phyloP scores from a whole-genome alignment of 306 rosid species.

The Ochetophila trinervis region DNA sequence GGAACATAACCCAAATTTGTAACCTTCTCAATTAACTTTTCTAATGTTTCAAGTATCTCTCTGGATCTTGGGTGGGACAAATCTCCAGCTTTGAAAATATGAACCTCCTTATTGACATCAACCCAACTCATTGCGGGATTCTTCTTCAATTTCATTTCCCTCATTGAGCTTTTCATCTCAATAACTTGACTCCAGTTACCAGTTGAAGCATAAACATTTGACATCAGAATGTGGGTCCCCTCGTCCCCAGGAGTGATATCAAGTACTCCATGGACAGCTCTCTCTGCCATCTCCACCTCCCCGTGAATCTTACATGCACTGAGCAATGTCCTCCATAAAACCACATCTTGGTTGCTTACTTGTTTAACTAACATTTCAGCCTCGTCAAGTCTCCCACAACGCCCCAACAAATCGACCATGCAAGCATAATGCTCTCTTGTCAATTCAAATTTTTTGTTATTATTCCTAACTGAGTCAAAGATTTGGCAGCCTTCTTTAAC shows the following conservation, averaged over 20 bases:
- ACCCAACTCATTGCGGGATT: constrained; percentile 68
- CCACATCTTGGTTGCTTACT: constrained; percentile 53
- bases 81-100: constrained; percentile 75
- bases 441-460: constrained; percentile 39
- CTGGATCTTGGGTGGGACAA: constrained; percentile 51
- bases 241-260: constrained; percentile 52
- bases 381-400: constrained; percentile 59
- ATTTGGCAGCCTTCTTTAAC: constrained; percentile 63
- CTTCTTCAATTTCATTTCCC: constrained; percentile 53
- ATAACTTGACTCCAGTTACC: constrained; percentile 67
- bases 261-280: constrained; percentile 40
- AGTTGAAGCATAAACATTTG: constrained; percentile 63
- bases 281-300: constrained; percentile 61
- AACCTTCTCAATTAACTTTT: constrained; percentile 40
- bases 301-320: constrained; percentile 55
- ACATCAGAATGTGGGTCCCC: constrained; percentile 55
- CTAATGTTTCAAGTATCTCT: constrained; percentile 39
- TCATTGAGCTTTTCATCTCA: constrained; percentile 57
- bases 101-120: constrained; percentile 54
- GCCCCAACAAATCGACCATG: constrained; percentile 66
- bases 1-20: constrained; percentile 50
- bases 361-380: constrained; percentile 51
- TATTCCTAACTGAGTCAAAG: constrained; percentile 38
- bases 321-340: constrained; percentile 65
- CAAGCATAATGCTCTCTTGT: constrained; percentile 55